Evolutionary conservation across 2,329 filamentous ascomycete genomes (phyloP).

Genomic region (Talaromyces sp.): DNA sequence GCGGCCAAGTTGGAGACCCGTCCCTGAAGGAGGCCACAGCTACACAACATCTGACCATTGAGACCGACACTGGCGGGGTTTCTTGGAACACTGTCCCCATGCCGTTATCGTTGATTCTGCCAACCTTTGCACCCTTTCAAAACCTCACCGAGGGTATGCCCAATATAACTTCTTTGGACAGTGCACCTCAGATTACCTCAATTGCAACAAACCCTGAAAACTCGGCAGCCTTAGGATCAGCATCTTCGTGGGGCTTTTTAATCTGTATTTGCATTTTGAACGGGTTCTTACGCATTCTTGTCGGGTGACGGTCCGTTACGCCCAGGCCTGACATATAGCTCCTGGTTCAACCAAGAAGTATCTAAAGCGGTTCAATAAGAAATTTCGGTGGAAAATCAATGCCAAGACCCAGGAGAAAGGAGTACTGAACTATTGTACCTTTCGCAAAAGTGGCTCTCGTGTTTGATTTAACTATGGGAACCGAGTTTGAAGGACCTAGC

Average conservation of each 20-base stretch:
- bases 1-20: not conserved
- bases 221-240: not conserved
- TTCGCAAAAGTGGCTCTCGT: not conserved
- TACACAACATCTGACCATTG: not conserved
- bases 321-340: not conserved
- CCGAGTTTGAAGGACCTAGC: not conserved
- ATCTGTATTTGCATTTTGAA: not conserved
- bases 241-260: not conserved
- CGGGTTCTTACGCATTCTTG: not conserved
- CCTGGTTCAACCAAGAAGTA: not conserved
- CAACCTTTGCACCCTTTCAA: not conserved
- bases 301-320: not conserved
- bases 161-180: not conserved
- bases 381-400: not conserved
- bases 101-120: not conserved
- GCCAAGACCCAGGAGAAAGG: not conserved
- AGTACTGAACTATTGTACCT: not conserved
- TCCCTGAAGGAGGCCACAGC: not conserved
- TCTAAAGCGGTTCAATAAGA: not conserved
- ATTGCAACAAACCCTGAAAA: not conserved
- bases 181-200: not conserved
- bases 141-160: not conserved
- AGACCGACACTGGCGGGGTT: not conserved
- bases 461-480: not conserved
- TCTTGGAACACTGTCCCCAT: not conserved